Evolutionary conservation across 2,329 filamentous ascomycete species (phyloP).

Genomic region (Dactylellina parvicollis): DNA sequence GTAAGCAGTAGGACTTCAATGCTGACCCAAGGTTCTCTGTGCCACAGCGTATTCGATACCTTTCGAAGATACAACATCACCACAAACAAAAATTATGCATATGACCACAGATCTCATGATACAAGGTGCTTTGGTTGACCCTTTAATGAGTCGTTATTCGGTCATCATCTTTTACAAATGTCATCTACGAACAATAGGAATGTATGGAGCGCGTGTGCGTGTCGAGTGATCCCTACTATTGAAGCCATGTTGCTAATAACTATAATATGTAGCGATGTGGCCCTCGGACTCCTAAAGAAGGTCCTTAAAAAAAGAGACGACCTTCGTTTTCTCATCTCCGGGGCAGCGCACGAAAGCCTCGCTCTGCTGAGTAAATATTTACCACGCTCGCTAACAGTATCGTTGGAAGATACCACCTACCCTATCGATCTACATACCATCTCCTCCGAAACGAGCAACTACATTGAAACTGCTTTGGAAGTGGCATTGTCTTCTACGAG

Average conservation of each 20-base stretch:
- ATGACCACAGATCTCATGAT: conserved; percentile 92
- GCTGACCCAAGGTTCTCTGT: background rate
- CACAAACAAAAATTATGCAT: conserved; percentile 89
- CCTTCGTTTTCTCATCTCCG: conserved; percentile 87
- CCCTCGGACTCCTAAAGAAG: conserved; percentile 90
- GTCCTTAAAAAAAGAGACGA: conserved; percentile 82
- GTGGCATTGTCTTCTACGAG: background rate
- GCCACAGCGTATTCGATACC: conserved; percentile 31
- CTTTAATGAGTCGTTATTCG: conserved; percentile 87
- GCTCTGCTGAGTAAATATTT: conserved; percentile 17
- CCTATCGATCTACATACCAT: conserved; percentile 88
- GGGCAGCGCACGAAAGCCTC: conserved; percentile 66
- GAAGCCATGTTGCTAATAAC: background rate
- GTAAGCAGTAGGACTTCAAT: background rate
- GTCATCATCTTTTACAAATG: conserved; percentile 98
- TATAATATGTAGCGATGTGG: conserved; percentile 77
- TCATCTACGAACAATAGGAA: conserved; percentile 81
- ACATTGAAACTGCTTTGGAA: conserved; percentile 14
- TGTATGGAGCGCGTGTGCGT: background rate
- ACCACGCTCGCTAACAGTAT: conserved; percentile 65
- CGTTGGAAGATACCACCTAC: conserved; percentile 85
- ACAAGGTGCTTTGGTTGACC: conserved; percentile 91
- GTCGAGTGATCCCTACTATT: background rate
- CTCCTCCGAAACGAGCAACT: background rate
- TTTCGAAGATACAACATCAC: conserved; percentile 88